Base-by-base conservation (phyloP, 1,284 basidiomycete genomes). In the Boletus semigastroideus region DNA sequence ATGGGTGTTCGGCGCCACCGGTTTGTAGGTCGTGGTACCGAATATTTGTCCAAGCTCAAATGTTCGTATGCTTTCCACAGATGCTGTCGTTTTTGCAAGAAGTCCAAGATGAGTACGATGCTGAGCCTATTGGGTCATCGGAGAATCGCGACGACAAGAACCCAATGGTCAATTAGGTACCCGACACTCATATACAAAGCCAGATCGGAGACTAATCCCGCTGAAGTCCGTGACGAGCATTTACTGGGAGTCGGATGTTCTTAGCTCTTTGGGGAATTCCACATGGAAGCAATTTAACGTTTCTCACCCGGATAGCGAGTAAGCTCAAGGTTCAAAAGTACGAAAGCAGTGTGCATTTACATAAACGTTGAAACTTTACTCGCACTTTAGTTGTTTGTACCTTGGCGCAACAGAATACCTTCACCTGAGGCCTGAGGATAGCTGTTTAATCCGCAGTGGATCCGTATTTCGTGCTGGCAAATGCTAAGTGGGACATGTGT, bases 1-100 rank as follows among this genome's bases (percentile, higher is more conserved):
- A 73, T 92, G 63, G 92, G 90, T n/a, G 76, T 80, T 55, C 82
- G 80, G 58, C 74, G 92, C 54, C 92, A 94, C 66, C 70, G 79
- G 58, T 72, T 86, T 49, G 92, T 92, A 60, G 58, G 86, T 75
- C 25, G 46, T 33, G n/a, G 34, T 12, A 27, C n/a, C 11, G 27
- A 12, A 22, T 17, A 17, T 31, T 17, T 42, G 42, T 11, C 33
- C 5, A 14, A 5, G 14, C 25, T 45, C 39, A 39, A 36, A 17
- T 10, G 16, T 31, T 53, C 51, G 51, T 41, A 51, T 34, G 25
- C 42, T 48, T 51, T 48, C 41, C 36, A 22, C 60, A 86, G 84
- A 72, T 86, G 60, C 58, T 85, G 11, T 72, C 78, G 19, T 87
- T 87, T 60, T 68, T 84, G 34, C 57, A 65, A 34, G 72, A 77